Percentiles rank a stretch among this genome's conserved stretches.
These are phyloP conservation scores for Chaetoceros muelleri DNA, from an alignment of 108 stramenopile genomes.

Conservation along the genomic window DNA sequence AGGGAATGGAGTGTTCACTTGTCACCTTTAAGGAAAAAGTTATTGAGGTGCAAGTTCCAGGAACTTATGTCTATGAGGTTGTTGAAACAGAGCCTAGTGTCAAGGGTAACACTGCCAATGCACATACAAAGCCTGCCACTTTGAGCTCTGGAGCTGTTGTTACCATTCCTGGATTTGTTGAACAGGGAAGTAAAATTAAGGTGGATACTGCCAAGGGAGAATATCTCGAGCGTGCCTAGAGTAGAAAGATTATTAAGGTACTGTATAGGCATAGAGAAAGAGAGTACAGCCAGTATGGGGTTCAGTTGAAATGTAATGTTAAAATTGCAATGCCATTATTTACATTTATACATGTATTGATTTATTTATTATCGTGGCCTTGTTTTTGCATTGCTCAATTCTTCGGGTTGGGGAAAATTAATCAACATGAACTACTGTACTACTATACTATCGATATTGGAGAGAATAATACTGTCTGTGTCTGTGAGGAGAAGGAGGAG, in stretches of 20 bases:
- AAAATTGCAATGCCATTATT: too few species aligned
- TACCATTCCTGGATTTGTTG: slow-evolving; percentile 67
- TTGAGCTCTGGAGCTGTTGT: slow-evolving; percentile 67
- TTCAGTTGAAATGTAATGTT: too few species aligned
- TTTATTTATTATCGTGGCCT: too few species aligned
- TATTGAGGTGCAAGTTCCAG: slow-evolving; percentile 80
- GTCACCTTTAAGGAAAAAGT: slow-evolving; percentile 74
- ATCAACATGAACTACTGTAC: too few species aligned
- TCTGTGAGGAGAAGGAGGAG: too few species aligned
- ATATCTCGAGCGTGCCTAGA: slow-evolving; percentile 38
- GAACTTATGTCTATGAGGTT: slow-evolving; percentile 52
- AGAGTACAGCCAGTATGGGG: too few species aligned
- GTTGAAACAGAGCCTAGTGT: slow-evolving; percentile 83
- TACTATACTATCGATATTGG: too few species aligned
- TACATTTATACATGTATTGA: too few species aligned
- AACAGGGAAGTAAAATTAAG: slow-evolving; percentile 55
- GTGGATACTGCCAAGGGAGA: slow-evolving; percentile 75
- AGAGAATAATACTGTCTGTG: too few species aligned
- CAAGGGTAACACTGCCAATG: slow-evolving; percentile 91
- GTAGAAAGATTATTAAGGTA: background rate
- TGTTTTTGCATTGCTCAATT: too few species aligned
- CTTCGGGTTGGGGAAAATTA: too few species aligned
- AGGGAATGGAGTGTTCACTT: slow-evolving; percentile 73
- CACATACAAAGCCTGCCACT: slow-evolving; percentile 72
- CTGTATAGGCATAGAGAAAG: too few species aligned